Evolutionary conservation across 2,329 filamentous ascomycete species (phyloP).

Genomic region (Scolecobasidium constrictum): DNA sequence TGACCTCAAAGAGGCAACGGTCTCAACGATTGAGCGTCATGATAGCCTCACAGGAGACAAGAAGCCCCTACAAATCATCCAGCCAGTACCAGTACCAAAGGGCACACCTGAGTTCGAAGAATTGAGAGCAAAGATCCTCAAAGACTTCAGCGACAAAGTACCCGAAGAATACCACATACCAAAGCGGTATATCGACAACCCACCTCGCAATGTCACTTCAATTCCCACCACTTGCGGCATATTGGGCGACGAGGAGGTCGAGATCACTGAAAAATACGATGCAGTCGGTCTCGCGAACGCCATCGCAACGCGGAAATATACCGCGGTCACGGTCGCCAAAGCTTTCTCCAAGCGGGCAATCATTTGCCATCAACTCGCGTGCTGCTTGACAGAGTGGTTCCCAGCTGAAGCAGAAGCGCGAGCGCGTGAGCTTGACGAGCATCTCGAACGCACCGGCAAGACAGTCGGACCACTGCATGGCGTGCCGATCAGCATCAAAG

Average conservation of each 20-base stretch:
- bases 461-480: slow-evolving; percentile 55
- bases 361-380: too few relatives aligned
- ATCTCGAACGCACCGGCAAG: slow-evolving; percentile 34
- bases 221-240: slow-evolving; percentile 35
- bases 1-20: too few relatives aligned
- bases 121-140: slow-evolving; percentile 13
- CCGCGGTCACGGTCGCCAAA: slow-evolving; percentile 24
- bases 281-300: slow-evolving; percentile 26
- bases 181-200: slow-evolving; percentile 10
- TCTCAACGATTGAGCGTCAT: too few relatives aligned
- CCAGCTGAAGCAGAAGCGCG: slow-evolving; percentile 40
- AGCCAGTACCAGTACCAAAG: slow-evolving; percentile 13
- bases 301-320: slow-evolving; percentile 23
- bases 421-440: slow-evolving; percentile 42
- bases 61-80: slow-evolving; percentile 9
- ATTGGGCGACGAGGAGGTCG: slow-evolving; percentile 36
- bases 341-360: slow-evolving; percentile 35
- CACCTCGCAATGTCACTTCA: slow-evolving; percentile 15
- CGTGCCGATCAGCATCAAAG: slow-evolving; percentile 56
- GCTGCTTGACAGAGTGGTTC: slow-evolving; percentile 42
- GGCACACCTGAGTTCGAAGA: slow-evolving; percentile 15
- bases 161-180: slow-evolving; percentile 7
- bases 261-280: slow-evolving; percentile 45
- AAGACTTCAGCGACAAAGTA: slow-evolving; percentile 12
- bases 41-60: too few relatives aligned